A percentile compares a stretch with the other conserved stretches of the same genome.
phyloP scores from a whole-genome alignment of 768 basidiomycete species.

The Podaxis sp. region DNA sequence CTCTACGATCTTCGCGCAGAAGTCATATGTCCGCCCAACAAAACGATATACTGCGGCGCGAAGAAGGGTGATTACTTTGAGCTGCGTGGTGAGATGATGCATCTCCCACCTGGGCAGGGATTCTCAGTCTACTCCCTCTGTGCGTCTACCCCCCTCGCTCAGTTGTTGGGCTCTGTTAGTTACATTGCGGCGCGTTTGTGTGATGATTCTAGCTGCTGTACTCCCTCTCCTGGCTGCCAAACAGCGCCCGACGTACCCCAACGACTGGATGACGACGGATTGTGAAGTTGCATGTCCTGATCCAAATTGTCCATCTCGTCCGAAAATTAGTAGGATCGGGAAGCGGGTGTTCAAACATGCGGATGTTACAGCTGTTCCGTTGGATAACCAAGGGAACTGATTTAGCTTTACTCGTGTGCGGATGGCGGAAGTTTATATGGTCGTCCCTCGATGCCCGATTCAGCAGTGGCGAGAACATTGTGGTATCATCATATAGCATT shows the following conservation, averaged over 20 bases:
- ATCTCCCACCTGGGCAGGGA: conserved; percentile 57
- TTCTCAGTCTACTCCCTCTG: conserved; percentile 68
- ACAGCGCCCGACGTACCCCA: conserved; percentile 47
- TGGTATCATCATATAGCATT: no score
- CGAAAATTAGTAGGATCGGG: conserved; percentile 48
- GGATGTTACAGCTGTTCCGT: conserved; percentile 48
- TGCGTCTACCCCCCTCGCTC: conserved; percentile 20
- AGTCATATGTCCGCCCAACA: conserved; percentile 52
- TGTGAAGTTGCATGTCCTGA: conserved; percentile 64
- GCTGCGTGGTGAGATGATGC: conserved; percentile 59
- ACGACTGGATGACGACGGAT: conserved; percentile 71
- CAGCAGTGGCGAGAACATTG: no score
- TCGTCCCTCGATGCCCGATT: no score
- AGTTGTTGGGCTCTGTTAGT: not conserved
- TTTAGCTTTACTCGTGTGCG: not conserved
- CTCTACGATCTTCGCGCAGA: conserved; percentile 60
- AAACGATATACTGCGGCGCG: conserved; percentile 59
- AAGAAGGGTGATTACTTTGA: conserved; percentile 60
- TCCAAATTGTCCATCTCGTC: conserved; percentile 54
- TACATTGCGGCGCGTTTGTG: not conserved
- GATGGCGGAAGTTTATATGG: no score
- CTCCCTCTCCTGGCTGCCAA: conserved; percentile 68
- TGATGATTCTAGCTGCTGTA: conserved; percentile 39
- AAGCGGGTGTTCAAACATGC: conserved; percentile 49
- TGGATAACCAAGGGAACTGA: conserved; percentile 2